Evolutionary conservation across 352 stramenopile species (phyloP), one percentile per base, ranked within the genome.

Genomic region (Thraustotheca clavata): DNA sequence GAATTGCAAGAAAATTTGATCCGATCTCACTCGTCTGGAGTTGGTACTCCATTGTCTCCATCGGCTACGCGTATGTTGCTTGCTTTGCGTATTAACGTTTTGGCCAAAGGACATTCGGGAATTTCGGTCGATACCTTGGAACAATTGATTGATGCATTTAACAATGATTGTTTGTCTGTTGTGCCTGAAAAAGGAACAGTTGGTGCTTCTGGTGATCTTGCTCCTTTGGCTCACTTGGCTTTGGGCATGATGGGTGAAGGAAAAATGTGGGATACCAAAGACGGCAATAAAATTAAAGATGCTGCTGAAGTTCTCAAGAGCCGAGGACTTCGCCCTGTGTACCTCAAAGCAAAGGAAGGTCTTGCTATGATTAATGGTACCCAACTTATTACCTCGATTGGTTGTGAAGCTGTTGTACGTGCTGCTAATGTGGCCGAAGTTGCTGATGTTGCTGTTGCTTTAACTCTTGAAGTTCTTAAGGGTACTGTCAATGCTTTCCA

Each of bases 321-420:
- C 69, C 71, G 92, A 62, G 73, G 76, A 24, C 70, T 94, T 38
- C 73, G 74, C 46, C 80, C 84, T 31, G 86, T 95, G 35, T 69
- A 89, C 46, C 78, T 96, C 29, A 76, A 80, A 12, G 85, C 87
- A 2, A 96, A 96, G 72, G 87, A 96, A 70, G 87, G 87, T 35
- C 77, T 96, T 34, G 87, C 87, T 20, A 91, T 96, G 78, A 94
- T 96, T 70, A 96, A 96, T 69, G 87, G 87, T 62, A 96, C 87
- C 16, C 87, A 96, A 68, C 67, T 96, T 52, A 96, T 96, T 68
- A 93, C 86, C 14, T 88, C 84, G 0, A 77, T 95, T 24, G 87
- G 86, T 18, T 81, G 79, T 4, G 83, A 95, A 52, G 83, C 86
- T 3, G 74, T 95, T 18, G 75, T 89, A 29, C 83, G 86, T 16